Conservation (phyloP, 2,329 filamentous ascomycete species). For the Aspergillus brunneoviolaceus region DNA sequence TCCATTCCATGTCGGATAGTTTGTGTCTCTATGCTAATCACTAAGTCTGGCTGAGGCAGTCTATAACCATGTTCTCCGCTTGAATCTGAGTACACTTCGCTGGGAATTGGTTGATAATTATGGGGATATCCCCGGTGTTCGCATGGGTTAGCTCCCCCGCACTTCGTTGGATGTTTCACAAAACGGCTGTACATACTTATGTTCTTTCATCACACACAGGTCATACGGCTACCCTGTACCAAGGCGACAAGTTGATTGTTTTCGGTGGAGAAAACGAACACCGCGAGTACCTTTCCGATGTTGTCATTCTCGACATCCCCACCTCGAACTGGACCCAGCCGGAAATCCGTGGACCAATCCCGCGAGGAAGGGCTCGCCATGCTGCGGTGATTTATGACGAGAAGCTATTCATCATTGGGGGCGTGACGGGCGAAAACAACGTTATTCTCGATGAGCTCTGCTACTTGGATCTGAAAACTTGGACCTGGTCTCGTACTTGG, state of each 20-base stretch:
- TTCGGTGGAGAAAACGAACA: slow-evolving; percentile 99
- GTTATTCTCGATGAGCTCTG: slow-evolving; percentile 93
- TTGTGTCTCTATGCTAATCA: slow-evolving; percentile 10
- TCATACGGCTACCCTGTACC: slow-evolving; percentile 90
- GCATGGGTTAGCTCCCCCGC: slow-evolving; percentile 70
- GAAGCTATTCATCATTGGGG: slow-evolving; percentile 92
- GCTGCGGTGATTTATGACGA: slow-evolving; percentile 94
- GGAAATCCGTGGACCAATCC: slow-evolving; percentile 76
- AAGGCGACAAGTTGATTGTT: slow-evolving; percentile 91
- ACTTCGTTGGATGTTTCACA: neutral
- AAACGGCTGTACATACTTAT: neutral
- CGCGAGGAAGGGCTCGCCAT: slow-evolving; percentile 87
- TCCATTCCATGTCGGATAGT: neutral
- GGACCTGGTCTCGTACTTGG: slow-evolving; percentile 96
- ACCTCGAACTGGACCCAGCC: slow-evolving; percentile 95
- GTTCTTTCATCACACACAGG: slow-evolving; percentile 51
- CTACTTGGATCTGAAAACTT: slow-evolving; percentile 94
- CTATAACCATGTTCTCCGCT: slow-evolving; percentile 91
- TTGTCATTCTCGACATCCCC: slow-evolving; percentile 93
- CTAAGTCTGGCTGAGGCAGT: slow-evolving; percentile 48
- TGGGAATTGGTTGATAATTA: slow-evolving; percentile 98
- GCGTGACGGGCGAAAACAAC: slow-evolving; percentile 91
- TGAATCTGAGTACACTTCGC: slow-evolving; percentile 83
- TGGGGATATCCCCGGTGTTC: slow-evolving; percentile 92
- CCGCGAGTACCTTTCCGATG: slow-evolving; percentile 88